phyloP scores from a whole-genome alignment of 106 monocot species.

The Dendrobium huoshanense region DNA sequence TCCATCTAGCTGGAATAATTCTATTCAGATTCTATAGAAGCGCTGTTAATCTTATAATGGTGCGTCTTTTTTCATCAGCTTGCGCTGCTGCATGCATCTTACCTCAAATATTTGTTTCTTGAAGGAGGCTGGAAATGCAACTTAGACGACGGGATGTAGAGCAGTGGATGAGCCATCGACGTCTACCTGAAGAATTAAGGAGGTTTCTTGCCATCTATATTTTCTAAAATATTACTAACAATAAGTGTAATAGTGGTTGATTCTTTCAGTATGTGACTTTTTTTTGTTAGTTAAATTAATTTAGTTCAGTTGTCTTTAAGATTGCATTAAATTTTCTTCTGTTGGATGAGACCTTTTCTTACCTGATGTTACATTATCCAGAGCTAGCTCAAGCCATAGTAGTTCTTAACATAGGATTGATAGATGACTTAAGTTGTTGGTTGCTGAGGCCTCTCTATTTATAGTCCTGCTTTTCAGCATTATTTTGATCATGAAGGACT shows the following conservation, averaged over 20 bases:
- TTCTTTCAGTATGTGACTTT: neutral
- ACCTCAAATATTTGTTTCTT: conserved; percentile 1
- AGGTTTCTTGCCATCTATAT: conserved; percentile 8
- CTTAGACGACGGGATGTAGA: conserved; percentile 55
- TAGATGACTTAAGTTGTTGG: no score
- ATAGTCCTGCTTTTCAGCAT: no score
- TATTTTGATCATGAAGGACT: no score
- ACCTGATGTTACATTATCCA: neutral
- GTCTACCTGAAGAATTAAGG: conserved; percentile 38
- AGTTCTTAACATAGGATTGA: no score
- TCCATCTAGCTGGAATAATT: neutral
- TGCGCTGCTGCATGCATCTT: neutral
- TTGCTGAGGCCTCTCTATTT: no score
- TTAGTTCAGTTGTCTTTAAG: neutral
- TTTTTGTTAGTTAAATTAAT: neutral
- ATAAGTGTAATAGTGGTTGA: neutral
- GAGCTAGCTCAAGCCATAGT: neutral
- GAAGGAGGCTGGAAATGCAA: conserved; percentile 62
- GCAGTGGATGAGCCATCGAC: conserved; percentile 65
- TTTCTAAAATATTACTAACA: neutral
- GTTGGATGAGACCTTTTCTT: neutral
- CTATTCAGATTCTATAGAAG: neutral
- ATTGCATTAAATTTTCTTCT: neutral
- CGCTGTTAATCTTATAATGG: neutral
- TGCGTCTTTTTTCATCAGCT: neutral